Evolutionary conservation across 805 yeast genomes (phyloP).

Genomic region (Ogataea paradorogensis): DNA sequence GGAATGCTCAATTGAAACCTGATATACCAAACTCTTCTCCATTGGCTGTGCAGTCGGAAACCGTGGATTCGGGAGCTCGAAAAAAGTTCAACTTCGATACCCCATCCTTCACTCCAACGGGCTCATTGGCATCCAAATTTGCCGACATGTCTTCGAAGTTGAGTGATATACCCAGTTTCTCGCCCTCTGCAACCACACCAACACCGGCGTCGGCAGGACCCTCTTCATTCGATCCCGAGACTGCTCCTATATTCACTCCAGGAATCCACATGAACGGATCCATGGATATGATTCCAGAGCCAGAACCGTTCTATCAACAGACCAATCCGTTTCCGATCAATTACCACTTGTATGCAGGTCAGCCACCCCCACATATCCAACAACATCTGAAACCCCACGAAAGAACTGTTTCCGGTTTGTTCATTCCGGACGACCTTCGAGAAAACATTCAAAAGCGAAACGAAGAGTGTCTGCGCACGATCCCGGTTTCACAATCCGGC

Average conservation of each 20-base stretch:
- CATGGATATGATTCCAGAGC: conserved; percentile 13
- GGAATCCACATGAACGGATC: conserved; percentile 8
- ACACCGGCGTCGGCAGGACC: conserved; percentile 10
- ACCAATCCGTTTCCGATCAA: conserved; percentile 54
- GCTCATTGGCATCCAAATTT: conserved; percentile 36
- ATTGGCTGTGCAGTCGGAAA: conserved; percentile 7
- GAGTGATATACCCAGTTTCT: conserved; percentile 46
- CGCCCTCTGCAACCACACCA: conserved; percentile 36
- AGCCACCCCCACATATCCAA: conserved; percentile 71
- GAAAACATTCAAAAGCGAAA: conserved; percentile 69
- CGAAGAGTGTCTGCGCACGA: conserved; percentile 70
- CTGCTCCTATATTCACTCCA: conserved; percentile 33
- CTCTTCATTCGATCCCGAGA: conserved; percentile 28
- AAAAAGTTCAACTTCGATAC: conserved; percentile 52
- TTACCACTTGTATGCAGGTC: conserved; percentile 87
- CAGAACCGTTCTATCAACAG: conserved; percentile 32
- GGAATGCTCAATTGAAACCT: conserved; percentile 1
- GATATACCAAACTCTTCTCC: conserved; percentile 4
- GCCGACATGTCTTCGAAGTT: conserved; percentile 48
- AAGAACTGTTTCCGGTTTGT: conserved; percentile 63
- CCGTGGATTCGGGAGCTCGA: conserved; percentile 24
- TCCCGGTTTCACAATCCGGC: conserved; percentile 46
- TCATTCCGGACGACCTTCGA: conserved; percentile 69
- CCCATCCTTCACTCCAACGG: conserved; percentile 52
- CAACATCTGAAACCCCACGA: conserved; percentile 66